Evolutionary conservation across 2,329 filamentous ascomycete genomes (phyloP), one percentile per base, ranked within the genome.

Genomic region (Mycocentrospora acerina): DNA sequence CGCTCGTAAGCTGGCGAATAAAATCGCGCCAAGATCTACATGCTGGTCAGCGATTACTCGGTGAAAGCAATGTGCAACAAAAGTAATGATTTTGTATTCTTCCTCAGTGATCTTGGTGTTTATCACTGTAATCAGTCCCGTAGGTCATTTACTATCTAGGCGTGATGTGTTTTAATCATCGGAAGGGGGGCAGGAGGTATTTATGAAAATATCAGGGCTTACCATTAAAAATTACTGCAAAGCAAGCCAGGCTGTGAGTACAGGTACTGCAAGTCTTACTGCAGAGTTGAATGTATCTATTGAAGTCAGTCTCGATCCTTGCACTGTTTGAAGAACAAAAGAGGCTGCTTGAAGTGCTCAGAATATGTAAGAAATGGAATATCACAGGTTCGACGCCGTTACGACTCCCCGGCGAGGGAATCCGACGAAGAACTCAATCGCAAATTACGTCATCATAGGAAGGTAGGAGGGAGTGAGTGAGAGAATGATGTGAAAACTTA

Each of bases 281-380:
- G 19, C 19, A 22, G 5, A 22, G 9, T 22, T 9, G 5, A 9
- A 6, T 22, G 19, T 22, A 18, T 36, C 40, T 34, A 32, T 41
- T 24, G 37, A 27, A n/a, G 43, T 59, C 37, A 59, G 53, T 34
- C 22, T 35, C 7, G 33, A n/a, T 34, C 18, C n/a, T 24, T 24
- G 15, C 26, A 12, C 29, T 13, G 24, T n/a, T 29, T 4, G 9
- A 31, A 7, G 13, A 15, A 13, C 12, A 24, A 22, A 24, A 35
- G 16, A n/a, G 17, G n/a, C 15, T 19, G 40, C 32, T 35, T 35
- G 14, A 35, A 55, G 64, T 39, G 53, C 52, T 95, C 90, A 95
- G 90, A 88, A 95, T 95, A 95, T 95, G 90, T 95, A 95, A 95
- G 90, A 91, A 82, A 81, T 82, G 83, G 73, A 90, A 88, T 94